Conservation (phyloP, 345 rosid species). For the Angophora floribunda region DNA sequence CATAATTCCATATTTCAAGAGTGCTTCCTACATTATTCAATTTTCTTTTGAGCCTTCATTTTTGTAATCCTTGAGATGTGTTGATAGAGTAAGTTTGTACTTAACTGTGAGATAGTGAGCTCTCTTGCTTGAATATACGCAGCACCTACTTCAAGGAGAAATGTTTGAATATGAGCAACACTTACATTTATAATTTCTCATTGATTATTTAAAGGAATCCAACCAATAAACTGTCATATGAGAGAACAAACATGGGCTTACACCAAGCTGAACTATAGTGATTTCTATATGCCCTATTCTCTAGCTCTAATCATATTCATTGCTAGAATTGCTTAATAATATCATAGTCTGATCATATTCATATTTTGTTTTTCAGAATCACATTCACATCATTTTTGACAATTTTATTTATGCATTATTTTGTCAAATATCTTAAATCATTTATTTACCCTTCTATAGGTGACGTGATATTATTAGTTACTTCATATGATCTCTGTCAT, state of each 20-base stretch:
- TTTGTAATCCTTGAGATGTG: no score
- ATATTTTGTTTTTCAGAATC: neutral
- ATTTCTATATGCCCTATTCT: neutral
- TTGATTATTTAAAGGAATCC: neutral
- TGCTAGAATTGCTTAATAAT: neutral
- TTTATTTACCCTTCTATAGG: no score
- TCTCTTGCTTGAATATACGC: neutral
- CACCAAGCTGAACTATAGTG: neutral
- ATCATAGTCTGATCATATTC: neutral
- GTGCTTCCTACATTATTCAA: no score
- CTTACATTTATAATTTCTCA: neutral
- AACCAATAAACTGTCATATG: fast-evolving
- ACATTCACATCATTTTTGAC: neutral
- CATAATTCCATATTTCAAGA: no score
- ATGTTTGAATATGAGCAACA: neutral
- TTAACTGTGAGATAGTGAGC: neutral
- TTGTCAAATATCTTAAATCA: no score
- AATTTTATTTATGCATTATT: neutral
- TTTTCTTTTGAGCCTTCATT: no score
- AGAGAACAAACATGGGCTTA: neutral
- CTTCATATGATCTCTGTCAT: no score
- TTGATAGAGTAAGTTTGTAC: no score
- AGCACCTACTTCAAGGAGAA: neutral
- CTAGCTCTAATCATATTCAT: neutral
- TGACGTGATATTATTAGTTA: no score